A percentile compares a stretch with the other conserved stretches of the same genome.
phyloP scores from a whole-genome alignment of 139 green algal genomes.

The Chlamydomonas urium region DNA sequence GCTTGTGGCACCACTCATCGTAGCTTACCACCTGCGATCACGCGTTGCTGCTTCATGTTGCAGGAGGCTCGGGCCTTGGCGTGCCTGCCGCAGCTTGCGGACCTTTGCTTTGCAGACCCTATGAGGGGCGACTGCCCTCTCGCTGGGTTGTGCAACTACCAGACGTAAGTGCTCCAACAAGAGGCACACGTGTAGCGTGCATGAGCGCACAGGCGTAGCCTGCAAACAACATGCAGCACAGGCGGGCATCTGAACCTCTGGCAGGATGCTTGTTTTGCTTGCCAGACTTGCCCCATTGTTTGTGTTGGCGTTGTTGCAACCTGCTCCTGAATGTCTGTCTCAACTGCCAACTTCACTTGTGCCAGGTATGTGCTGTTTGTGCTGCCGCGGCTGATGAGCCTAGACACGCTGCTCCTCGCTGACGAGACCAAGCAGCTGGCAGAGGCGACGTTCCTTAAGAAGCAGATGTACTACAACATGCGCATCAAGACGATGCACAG shows the following conservation, averaged over 20 bases:
- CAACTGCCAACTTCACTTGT: constrained; percentile 5
- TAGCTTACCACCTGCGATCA: too few relatives aligned
- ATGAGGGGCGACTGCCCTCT: constrained; percentile 68
- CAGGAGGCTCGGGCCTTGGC: constrained; percentile 54
- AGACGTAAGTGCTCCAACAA: constrained; percentile 42
- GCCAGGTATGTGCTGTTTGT: constrained; percentile 41
- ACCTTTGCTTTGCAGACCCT: constrained; percentile 74
- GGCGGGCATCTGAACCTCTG: too few relatives aligned
- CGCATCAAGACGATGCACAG: constrained; percentile 65
- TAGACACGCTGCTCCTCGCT: constrained; percentile 66
- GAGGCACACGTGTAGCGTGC: background rate
- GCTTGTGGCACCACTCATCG: too few relatives aligned
- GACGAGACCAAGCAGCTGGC: constrained; percentile 67
- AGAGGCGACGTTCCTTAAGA: constrained; percentile 72
- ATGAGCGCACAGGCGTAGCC: too few relatives aligned
- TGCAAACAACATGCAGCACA: too few relatives aligned
- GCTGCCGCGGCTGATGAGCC: constrained; percentile 42
- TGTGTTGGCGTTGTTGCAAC: background rate
- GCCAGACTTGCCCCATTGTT: too few relatives aligned
- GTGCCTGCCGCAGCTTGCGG: constrained; percentile 42
- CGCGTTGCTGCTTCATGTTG: background rate
- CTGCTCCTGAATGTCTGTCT: too few relatives aligned
- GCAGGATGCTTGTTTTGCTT: too few relatives aligned
- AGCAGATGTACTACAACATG: constrained; percentile 90
- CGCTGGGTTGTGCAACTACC: constrained; percentile 71